Evolutionary conservation across 2,329 filamentous ascomycete genomes (phyloP), one percentile per base, ranked within the genome.

Genomic region (Chaetomium sp.): DNA sequence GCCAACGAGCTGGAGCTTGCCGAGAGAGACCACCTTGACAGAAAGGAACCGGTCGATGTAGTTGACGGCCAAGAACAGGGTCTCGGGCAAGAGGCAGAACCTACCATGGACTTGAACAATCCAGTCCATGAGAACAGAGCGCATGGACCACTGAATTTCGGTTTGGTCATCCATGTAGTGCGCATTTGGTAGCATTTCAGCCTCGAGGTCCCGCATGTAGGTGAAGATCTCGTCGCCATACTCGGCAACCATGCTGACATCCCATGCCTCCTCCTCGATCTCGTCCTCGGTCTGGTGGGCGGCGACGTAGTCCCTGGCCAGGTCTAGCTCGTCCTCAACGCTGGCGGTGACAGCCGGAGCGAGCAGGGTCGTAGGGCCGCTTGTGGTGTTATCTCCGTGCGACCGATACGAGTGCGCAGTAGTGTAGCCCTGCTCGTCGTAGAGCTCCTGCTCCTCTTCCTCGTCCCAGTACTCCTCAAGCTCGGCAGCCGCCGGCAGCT

Each of bases 101-200:
- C 94, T 89, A 64, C 86, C 84, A 70, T 99, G 94, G 35, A 99
- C 94, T 71, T 99, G 91, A 47, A 97, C 88, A 44, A 99, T 79
- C 94, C 94, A 99, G 71, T 97, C 94, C 85, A 99, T 95, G 53
- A 99, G 79, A 27, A 97, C 90, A 5, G 91, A 87, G 47, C 94
- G 89, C 94, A 97, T 99, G 2, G 91, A 96, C 94, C 94, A 99
- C 69, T 96, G 89, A 55, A 99, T 95, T 71, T 97, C 92, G n/a
- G 87, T 86, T 71, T 99, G 94, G 62, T 88, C 85, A 60, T 96
- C 90, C 92, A 99, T 99, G 77, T 99, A 99, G 69, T 94, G 84
- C 3, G 90, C 79, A 66, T 94, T 91, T 1, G 94, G 94, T 42
- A 91, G 78, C 83, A 96, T 88, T 64, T 79, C 85, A 69, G 79